Base-by-base conservation (phyloP, 768 basidiomycete genomes). In the Terana coerulea region DNA sequence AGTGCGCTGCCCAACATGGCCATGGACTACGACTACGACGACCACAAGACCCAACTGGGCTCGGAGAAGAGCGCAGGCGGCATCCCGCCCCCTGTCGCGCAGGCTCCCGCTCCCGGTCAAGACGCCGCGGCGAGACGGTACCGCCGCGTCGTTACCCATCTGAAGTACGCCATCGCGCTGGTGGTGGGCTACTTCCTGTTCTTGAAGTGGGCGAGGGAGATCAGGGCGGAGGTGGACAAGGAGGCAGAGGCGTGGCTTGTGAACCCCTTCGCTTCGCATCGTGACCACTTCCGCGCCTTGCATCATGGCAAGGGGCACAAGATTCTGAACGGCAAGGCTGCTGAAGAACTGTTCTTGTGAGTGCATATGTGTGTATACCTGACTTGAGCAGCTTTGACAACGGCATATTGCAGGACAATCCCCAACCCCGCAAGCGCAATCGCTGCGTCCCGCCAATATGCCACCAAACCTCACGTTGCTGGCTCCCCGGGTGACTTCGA, bases 401-500 rank as follows among this genome's bases (percentile, higher is more conserved):
- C 11, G 15, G 19, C 33, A 21, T 35, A 17, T 8, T 21, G 9
- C 42, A 83, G 82, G 61, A 69, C 76, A 9, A 67, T 83, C 29
- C 81, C 81, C 1, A 71, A 78, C 51, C 67, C 72, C 34, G 71
- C 69, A 29, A 79, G 72, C 53, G 80, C 80, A 9, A 64, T 75
- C 25, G 65, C 66, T 25, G 72, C 80, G 0, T 84, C 83, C 22
- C 76, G 77, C 50, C 67, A 64, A 40, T 84, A 72, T 52, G 71
- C 83, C 8, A 68, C 73, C 11, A 72, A 72, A 54, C 82, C 84
- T 3, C 85, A 87, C 61, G 62, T 81, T 47, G 86, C 85, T 1
- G 86, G 84, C 33, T 76, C 78, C 11, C 64, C 70, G 1, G 68
- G 71, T 3, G 85, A 88, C 63, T 64, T 80, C 48, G 65, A 72